Conservation (phyloP, 2,329 filamentous ascomycete genomes). For the Paecilomyces dactylethromorphus region DNA sequence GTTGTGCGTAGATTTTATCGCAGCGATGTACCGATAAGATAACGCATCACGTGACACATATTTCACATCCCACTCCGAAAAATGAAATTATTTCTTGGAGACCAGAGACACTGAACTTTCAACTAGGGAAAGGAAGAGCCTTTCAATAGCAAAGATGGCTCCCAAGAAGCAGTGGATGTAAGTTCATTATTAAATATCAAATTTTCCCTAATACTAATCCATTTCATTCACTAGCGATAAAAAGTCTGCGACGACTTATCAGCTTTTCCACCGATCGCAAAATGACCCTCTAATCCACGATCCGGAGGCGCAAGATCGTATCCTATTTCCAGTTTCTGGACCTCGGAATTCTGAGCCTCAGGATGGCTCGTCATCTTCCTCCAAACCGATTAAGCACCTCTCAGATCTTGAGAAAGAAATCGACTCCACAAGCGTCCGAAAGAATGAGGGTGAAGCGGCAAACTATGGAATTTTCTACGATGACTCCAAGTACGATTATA, state of each 20-base stretch:
- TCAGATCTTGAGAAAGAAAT: slow-evolving; percentile 72
- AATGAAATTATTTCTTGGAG: not conserved
- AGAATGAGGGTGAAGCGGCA: slow-evolving; percentile 94
- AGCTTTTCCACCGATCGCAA: slow-evolving; percentile 90
- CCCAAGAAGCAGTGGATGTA: slow-evolving; percentile 69
- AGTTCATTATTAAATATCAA: slow-evolving; percentile 18
- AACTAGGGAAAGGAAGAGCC: slow-evolving; percentile 1
- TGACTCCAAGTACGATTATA: slow-evolving; percentile 95
- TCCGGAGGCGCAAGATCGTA: slow-evolving; percentile 77
- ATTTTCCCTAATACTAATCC: not conserved
- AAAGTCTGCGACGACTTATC: slow-evolving; percentile 87
- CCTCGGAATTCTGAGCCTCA: slow-evolving; percentile 16
- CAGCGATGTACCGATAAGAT: slow-evolving; percentile 10
- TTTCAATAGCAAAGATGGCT: slow-evolving; percentile 54
- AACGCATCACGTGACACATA: slow-evolving; percentile 9
- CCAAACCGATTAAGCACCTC: slow-evolving; percentile 58
- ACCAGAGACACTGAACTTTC: not conserved
- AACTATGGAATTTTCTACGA: slow-evolving; percentile 92
- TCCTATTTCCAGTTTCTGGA: slow-evolving; percentile 64
- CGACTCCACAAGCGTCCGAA: slow-evolving; percentile 60
- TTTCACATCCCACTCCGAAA: slow-evolving; percentile 9
- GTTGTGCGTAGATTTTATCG: slow-evolving; percentile 2
- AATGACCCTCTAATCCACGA: slow-evolving; percentile 97
- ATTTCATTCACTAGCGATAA: slow-evolving; percentile 57
- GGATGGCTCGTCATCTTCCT: slow-evolving; percentile 18